Evolutionary conservation across 2,329 filamentous ascomycete genomes (phyloP).

Genomic region (Nemania diffusa): DNA sequence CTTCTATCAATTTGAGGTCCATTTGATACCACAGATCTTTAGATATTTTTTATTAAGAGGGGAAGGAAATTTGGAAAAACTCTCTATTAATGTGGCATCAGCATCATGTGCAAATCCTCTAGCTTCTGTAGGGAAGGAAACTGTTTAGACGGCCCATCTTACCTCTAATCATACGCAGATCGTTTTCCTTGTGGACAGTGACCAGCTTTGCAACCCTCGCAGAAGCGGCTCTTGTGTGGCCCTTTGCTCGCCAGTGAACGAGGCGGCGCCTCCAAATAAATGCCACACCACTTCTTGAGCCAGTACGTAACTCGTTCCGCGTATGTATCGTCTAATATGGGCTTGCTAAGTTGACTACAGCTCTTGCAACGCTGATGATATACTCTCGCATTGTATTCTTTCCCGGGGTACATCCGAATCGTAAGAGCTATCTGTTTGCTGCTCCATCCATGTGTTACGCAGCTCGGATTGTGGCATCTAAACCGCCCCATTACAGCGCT

Average conservation of each 20-base stretch:
- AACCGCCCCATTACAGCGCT: slow-evolving; percentile 38
- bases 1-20: not conserved
- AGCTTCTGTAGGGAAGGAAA: not conserved
- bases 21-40: not conserved
- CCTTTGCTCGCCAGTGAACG: slow-evolving; percentile 1
- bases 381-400: slow-evolving; percentile 42
- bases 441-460: slow-evolving; percentile 23
- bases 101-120: not conserved
- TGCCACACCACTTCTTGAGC: slow-evolving; percentile 44
- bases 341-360: slow-evolving; percentile 37
- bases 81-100: not conserved
- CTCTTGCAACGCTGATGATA: slow-evolving; percentile 42
- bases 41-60: not conserved
- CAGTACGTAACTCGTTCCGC: slow-evolving; percentile 44
- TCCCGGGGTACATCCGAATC: slow-evolving; percentile 32
- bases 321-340: slow-evolving; percentile 41
- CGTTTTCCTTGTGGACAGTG: slow-evolving; percentile 6
- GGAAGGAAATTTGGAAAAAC: not conserved
- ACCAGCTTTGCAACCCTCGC: slow-evolving; percentile 37
- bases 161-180: not conserved
- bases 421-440: slow-evolving; percentile 28
- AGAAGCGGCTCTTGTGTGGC: slow-evolving; percentile 33
- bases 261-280: slow-evolving; percentile 19
- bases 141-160: not conserved
- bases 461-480: slow-evolving; percentile 28